Evolutionary conservation across 805 yeast genomes (phyloP).

Genomic region (Wickerhamomyces bovis): DNA sequence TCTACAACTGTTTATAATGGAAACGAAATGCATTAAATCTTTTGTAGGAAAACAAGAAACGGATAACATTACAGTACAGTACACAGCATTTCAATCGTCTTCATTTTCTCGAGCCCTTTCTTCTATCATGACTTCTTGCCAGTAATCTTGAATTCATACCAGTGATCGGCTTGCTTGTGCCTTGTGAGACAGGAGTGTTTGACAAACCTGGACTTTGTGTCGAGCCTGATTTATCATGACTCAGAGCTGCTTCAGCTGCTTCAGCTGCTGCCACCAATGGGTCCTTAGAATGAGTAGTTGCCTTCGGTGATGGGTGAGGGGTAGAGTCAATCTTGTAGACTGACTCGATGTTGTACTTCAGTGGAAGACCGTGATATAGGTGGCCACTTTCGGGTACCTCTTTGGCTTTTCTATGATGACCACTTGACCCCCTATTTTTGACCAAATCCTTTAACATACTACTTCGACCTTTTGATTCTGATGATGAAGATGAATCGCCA

Average conservation of each 20-base stretch:
- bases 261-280: slow-evolving; percentile 22
- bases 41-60: not conserved
- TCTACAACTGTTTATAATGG: too few relatives aligned
- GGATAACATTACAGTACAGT: not conserved
- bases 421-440: slow-evolving; percentile 18
- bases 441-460: slow-evolving; percentile 32
- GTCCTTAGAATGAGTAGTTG: not conserved
- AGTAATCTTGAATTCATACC: slow-evolving; percentile 55
- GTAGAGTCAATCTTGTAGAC: not conserved
- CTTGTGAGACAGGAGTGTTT: not conserved
- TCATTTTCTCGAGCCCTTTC: slow-evolving; percentile 13
- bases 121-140: slow-evolving; percentile 48
- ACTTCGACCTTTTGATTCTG: slow-evolving; percentile 10
- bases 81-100: not conserved
- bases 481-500: not conserved
- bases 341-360: not conserved
- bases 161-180: slow-evolving; percentile 35
- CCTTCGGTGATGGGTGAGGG: not conserved
- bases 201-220: not conserved
- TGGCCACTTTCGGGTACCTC: slow-evolving; percentile 27
- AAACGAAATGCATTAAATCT: not conserved
- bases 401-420: slow-evolving; percentile 7
- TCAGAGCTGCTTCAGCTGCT: slow-evolving; percentile 22
- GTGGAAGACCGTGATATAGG: slow-evolving; percentile 30
- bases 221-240: not conserved